These are phyloP conservation scores for Dalbergia cultrata DNA, from an alignment of 306 rosid genomes.

Conservation along the genomic window DNA sequence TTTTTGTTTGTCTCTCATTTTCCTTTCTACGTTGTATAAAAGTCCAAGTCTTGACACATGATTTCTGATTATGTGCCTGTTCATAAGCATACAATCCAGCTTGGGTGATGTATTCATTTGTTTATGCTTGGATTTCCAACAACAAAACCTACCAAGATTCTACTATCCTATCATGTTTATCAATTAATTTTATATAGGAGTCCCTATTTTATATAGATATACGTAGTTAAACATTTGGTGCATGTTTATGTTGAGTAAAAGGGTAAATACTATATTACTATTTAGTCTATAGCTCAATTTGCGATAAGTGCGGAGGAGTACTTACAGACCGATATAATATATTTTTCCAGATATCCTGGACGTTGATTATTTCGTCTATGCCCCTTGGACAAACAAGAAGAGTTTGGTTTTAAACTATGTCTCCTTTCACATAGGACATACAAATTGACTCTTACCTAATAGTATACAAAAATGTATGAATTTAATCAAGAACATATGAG, in stretches of 20 bases:
- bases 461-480: too few species aligned
- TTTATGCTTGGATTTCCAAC: slow-evolving; percentile 28
- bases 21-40: not conserved
- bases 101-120: slow-evolving; percentile 19
- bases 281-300: not conserved
- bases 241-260: slow-evolving; percentile 1
- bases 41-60: slow-evolving; percentile 33
- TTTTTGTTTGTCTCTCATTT: slow-evolving; percentile 39
- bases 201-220: not conserved
- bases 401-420: not conserved
- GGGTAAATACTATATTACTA: not conserved
- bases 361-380: slow-evolving; percentile 4
- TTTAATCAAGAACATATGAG: too few species aligned
- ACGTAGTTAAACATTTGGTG: not conserved
- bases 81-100: slow-evolving; percentile 46
- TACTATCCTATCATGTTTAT: slow-evolving; percentile 14
- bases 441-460: not conserved
- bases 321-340: not conserved
- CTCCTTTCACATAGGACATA: not conserved
- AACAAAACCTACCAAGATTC: slow-evolving; percentile 38
- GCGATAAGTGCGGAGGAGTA: not conserved
- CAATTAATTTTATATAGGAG: not conserved
- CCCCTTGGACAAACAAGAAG: slow-evolving; percentile 35
- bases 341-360: slow-evolving; percentile 41
- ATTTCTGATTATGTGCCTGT: slow-evolving; percentile 50